These are phyloP conservation scores for Brassica rapa DNA, from an alignment of 345 rosid genomes.

Conservation along the genomic window DNA sequence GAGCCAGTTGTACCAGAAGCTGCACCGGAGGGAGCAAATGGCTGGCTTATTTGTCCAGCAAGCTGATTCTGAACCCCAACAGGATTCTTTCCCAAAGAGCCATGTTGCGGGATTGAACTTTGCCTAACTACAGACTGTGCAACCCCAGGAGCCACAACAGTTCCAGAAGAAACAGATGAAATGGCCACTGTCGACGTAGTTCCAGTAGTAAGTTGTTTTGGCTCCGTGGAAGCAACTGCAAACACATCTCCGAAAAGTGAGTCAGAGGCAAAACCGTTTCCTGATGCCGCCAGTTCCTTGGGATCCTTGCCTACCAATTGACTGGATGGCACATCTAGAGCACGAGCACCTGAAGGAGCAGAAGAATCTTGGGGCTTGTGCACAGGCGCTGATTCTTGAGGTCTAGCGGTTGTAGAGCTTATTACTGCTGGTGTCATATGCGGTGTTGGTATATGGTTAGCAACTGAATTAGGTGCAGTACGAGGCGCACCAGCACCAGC, in stretches of 20 bases:
- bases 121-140: slow-evolving; percentile 52
- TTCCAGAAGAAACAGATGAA: slow-evolving; percentile 45
- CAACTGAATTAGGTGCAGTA: slow-evolving; percentile 48
- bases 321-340: slow-evolving; percentile 39
- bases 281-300: slow-evolving; percentile 53
- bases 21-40: slow-evolving; percentile 40
- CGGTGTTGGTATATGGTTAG: slow-evolving; percentile 57
- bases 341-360: slow-evolving; percentile 41
- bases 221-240: slow-evolving; percentile 58
- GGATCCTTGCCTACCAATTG: slow-evolving; percentile 52
- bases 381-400: slow-evolving; percentile 28
- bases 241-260: slow-evolving; percentile 81
- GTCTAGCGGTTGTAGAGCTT: slow-evolving; percentile 35
- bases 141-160: slow-evolving; percentile 41
- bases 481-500: slow-evolving; percentile 46
- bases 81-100: slow-evolving; percentile 54
- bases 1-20: slow-evolving; percentile 43
- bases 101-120: slow-evolving; percentile 46
- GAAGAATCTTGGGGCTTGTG: slow-evolving; percentile 42
- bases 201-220: slow-evolving; percentile 47
- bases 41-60: slow-evolving; percentile 42
- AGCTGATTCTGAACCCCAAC: slow-evolving; percentile 47
- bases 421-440: slow-evolving; percentile 47
- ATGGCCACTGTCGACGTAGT: slow-evolving; percentile 45
- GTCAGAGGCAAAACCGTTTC: slow-evolving; percentile 70